Conservation (phyloP, 2,329 filamentous ascomycete species). For the Penicillium sp. region DNA sequence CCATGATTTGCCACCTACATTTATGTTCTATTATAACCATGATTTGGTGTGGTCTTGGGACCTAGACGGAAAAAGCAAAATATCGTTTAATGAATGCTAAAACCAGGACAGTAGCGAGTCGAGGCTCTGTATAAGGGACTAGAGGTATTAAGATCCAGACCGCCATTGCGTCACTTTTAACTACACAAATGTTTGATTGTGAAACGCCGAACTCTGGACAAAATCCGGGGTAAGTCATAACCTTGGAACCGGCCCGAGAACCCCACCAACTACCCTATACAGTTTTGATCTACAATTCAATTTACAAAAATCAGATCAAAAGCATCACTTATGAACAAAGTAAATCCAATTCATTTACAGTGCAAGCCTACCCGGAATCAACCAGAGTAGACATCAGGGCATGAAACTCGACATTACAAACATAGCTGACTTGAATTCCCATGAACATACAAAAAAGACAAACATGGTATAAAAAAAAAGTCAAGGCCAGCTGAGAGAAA, state of each 20-base stretch:
- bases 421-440: constrained; percentile 14
- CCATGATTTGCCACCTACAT: too few relatives aligned
- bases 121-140: too few relatives aligned
- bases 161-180: too few relatives aligned
- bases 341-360: constrained; percentile 1
- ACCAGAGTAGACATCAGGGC: constrained; percentile 5
- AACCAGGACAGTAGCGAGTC: too few relatives aligned
- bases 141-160: too few relatives aligned
- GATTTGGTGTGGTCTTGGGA: too few relatives aligned
- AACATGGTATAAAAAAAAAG: constrained; percentile 16
- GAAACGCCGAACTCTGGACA: too few relatives aligned
- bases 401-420: constrained; percentile 19
- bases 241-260: background rate
- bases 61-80: too few relatives aligned
- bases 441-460: constrained; percentile 9
- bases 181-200: too few relatives aligned
- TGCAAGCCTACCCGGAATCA: background rate
- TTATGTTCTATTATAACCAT: too few relatives aligned
- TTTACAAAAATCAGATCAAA: background rate
- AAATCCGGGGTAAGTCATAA: background rate
- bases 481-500: constrained; percentile 12
- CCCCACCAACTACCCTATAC: background rate
- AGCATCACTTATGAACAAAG: background rate
- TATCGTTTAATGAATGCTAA: too few relatives aligned
- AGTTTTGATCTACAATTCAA: background rate